Evolutionary conservation across 768 basidiomycete species (phyloP).

Genomic region (Leccinum boreale): DNA sequence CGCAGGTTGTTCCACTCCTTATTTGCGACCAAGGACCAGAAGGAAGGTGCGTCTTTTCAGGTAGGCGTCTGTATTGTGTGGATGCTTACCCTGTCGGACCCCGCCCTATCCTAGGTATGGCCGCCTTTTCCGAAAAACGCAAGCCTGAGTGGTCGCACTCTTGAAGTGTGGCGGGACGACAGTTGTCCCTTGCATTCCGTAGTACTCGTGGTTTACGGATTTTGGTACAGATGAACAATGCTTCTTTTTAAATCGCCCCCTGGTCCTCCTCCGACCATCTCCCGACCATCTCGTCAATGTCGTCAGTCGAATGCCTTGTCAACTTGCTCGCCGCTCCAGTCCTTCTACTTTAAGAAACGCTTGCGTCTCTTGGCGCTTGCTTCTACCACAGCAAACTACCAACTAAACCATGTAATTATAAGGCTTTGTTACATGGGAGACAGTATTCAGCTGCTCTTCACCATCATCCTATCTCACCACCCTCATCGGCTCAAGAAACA

Average conservation of each 20-base stretch:
- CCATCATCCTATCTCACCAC: too few relatives aligned
- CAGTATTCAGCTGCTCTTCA: too few relatives aligned
- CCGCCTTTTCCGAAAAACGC: conserved; percentile 91
- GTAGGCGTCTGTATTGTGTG: background rate
- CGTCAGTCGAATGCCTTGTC: too few relatives aligned
- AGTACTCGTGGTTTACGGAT: background rate
- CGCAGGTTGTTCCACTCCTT: conserved; percentile 85
- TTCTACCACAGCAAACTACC: too few relatives aligned
- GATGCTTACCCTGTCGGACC: conserved; percentile 1
- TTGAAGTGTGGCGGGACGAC: conserved; percentile 6
- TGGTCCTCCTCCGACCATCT: background rate
- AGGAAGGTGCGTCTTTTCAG: conserved; percentile 70
- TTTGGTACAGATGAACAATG: background rate
- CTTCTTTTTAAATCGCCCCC: background rate
- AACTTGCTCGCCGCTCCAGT: too few relatives aligned
- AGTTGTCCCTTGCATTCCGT: background rate
- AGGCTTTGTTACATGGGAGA: too few relatives aligned
- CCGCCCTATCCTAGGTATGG: conserved; percentile 74
- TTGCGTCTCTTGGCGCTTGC: too few relatives aligned
- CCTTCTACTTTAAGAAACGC: too few relatives aligned
- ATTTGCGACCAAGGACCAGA: conserved; percentile 93
- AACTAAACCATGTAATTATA: too few relatives aligned
- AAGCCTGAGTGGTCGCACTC: conserved; percentile 76
- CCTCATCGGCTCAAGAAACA: too few relatives aligned
- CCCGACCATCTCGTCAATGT: too few relatives aligned